phyloP scores from a whole-genome alignment of 345 rosid species.

The Moricandia arvensis region DNA sequence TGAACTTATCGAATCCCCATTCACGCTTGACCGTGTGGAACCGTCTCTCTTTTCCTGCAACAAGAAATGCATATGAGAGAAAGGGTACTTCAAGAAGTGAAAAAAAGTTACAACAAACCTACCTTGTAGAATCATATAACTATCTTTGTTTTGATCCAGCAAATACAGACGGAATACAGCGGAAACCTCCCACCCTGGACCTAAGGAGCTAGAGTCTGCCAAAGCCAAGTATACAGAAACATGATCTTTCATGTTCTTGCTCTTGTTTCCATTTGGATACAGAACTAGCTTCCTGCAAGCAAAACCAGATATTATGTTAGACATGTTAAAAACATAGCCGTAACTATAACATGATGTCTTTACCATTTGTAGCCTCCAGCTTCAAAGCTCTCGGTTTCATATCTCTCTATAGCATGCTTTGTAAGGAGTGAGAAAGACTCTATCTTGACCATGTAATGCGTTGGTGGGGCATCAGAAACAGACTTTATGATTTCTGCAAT shows the following conservation, averaged over 20 bases:
- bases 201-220: conserved; percentile 42
- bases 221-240: conserved; percentile 56
- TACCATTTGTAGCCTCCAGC: conserved; percentile 80
- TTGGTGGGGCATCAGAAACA: conserved; percentile 48
- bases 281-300: conserved; percentile 56
- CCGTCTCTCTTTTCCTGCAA: conserved; percentile 37
- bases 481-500: conserved; percentile 43
- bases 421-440: conserved; percentile 49
- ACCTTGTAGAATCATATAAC: conserved; percentile 37
- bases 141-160: conserved; percentile 40
- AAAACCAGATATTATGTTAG: background rate
- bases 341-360: background rate
- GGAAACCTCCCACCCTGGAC: conserved; percentile 41
- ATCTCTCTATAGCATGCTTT: conserved; percentile 46
- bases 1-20: conserved; percentile 40
- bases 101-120: background rate
- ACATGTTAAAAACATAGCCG: no score
- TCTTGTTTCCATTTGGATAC: conserved; percentile 62
- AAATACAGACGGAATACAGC: conserved; percentile 41
- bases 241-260: conserved; percentile 44
- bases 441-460: conserved; percentile 53
- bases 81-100: background rate
- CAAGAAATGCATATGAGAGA: background rate
- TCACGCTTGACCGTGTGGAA: conserved; percentile 34
- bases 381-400: conserved; percentile 61